Base-by-base conservation (phyloP, 345 rosid species). In the Camelina sativa region DNA sequence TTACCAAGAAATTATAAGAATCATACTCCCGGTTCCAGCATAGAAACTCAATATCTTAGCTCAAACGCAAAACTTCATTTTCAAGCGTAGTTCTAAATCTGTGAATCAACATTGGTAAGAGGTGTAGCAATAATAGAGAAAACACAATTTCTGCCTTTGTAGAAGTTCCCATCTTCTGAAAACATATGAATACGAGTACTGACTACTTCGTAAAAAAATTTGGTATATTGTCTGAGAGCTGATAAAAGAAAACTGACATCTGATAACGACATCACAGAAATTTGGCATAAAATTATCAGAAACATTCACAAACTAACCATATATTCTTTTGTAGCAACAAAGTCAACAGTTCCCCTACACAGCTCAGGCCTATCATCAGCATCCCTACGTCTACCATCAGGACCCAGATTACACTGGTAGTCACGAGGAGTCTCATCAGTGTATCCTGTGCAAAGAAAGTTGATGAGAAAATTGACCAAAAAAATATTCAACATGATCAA, bases 281-380 rank as follows among this genome's bases (percentile, higher is more conserved):
- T 23, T 63, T 44, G 34, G 50, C 62, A 20, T 43, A 35, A 3
- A 30, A 28, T 30, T 58, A 52, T 54, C 32, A 68, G 89, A 68
- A 51, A 83, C 88, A 82, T 79, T 88, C 70, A 82, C 54, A 85
- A 74, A 88, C 96, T 83, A 84, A 86, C 99, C 99, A 86, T 90
- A 76, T 88, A 95, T 80, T 95, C 99, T 83, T 88, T 88, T 15
- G 97, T 73, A 41, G 97, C 97, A 77, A 88, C 91, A 86, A 95
- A 92, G 80, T 93, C 97, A 75, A 93, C 97, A 11, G 96, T 84
- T 80, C 98, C 98, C 80, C 88, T 85, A 79, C 96, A 93, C 65
- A 93, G 86, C 84, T 93, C 98, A 59, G 96, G 96, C 84, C 98
- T 93, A 61, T 93, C 93, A 84, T 93, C 89, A 46, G 94, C 96